Conservation (phyloP, 2,329 filamentous ascomycete genomes). For the Chaetomiaceae sp. region DNA sequence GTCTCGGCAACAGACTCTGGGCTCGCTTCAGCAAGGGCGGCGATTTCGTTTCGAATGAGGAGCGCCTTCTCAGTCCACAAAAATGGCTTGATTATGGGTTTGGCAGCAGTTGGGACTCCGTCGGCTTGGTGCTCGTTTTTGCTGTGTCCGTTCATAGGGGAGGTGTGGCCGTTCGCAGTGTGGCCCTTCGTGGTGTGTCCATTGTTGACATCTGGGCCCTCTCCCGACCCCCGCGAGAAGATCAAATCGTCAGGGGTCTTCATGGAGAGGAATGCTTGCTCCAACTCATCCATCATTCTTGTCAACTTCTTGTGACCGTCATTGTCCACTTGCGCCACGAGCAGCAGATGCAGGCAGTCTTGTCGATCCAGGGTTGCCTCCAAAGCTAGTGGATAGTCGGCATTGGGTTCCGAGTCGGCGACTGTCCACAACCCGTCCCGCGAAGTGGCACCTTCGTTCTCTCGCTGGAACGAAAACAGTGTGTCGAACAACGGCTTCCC, state of each 20-base stretch:
- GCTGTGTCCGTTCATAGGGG: too few relatives aligned
- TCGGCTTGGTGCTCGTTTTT: neutral
- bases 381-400: slow-evolving; percentile 73
- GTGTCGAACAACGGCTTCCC: slow-evolving; percentile 67
- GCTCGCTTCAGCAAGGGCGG: slow-evolving; percentile 53
- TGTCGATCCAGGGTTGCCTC: slow-evolving; percentile 57
- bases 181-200: too few relatives aligned
- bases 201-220: too few relatives aligned
- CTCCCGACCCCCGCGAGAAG: too few relatives aligned
- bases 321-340: slow-evolving; percentile 51
- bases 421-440: slow-evolving; percentile 49
- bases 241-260: slow-evolving; percentile 10
- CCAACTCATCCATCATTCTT: slow-evolving; percentile 38
- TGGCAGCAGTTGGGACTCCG: neutral
- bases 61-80: slow-evolving; percentile 54
- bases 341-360: slow-evolving; percentile 47
- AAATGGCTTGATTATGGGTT: slow-evolving; percentile 35
- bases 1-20: slow-evolving; percentile 47
- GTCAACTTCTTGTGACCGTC: slow-evolving; percentile 29
- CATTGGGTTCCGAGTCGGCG: slow-evolving; percentile 41
- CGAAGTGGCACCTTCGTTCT: slow-evolving; percentile 29
- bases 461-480: slow-evolving; percentile 74
- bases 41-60: slow-evolving; percentile 57
- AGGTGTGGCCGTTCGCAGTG: too few relatives aligned
- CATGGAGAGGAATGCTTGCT: slow-evolving; percentile 29